Evolutionary conservation across 768 basidiomycete species (phyloP).

Genomic region (Tricholoma sp.): DNA sequence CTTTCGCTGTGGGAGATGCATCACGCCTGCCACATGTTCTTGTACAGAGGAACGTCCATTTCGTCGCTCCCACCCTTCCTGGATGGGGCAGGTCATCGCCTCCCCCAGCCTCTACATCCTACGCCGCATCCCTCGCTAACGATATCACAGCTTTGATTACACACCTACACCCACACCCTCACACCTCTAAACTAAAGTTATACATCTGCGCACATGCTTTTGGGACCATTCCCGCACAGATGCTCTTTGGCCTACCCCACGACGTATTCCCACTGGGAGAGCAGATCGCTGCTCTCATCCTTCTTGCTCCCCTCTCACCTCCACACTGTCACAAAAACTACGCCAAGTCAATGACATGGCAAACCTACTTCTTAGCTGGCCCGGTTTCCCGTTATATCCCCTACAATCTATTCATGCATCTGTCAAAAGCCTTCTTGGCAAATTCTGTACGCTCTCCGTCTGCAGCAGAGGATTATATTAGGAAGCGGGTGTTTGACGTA

Average conservation of each 20-base stretch:
- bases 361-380: constrained; percentile 41
- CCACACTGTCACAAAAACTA: constrained; percentile 42
- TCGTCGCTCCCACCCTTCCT: constrained; percentile 48
- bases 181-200: constrained; percentile 32
- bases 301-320: constrained; percentile 43
- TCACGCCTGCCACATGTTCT: constrained; percentile 27
- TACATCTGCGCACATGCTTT: constrained; percentile 52
- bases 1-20: constrained; percentile 45
- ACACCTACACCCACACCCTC: constrained; percentile 50
- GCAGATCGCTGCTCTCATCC: constrained; percentile 40
- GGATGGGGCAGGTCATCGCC: constrained; percentile 56
- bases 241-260: constrained; percentile 48
- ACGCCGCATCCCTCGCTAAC: constrained; percentile 34
- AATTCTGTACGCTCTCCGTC: constrained; percentile 32
- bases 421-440: constrained; percentile 27
- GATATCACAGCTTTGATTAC: constrained; percentile 44
- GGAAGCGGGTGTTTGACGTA: constrained; percentile 27
- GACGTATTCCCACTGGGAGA: constrained; percentile 46
- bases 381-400: constrained; percentile 39
- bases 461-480: constrained; percentile 37
- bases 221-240: constrained; percentile 51
- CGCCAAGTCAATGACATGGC: constrained; percentile 39
- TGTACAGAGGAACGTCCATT: constrained; percentile 36
- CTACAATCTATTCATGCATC: constrained; percentile 27
- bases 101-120: constrained; percentile 25